phyloP scores from a whole-genome alignment of 2,329 filamentous ascomycete species.

The Alternaria triticina region DNA sequence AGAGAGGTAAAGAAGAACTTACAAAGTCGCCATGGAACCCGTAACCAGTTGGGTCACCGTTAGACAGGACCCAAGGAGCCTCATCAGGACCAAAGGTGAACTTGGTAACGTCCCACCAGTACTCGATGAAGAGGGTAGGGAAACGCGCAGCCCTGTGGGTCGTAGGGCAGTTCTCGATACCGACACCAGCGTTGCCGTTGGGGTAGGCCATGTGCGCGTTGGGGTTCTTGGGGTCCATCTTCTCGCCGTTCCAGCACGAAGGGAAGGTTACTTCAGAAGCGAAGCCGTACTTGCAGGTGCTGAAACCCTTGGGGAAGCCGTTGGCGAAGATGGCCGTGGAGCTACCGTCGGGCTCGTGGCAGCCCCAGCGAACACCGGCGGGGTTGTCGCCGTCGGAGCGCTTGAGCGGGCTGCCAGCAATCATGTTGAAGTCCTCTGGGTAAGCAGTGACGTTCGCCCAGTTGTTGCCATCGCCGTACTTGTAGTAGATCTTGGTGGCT shows the following conservation, averaged over 20 bases:
- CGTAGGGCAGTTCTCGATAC: conserved; percentile 42
- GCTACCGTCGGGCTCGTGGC: conserved; percentile 33
- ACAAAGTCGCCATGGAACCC: conserved; percentile 48
- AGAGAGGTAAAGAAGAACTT: background rate
- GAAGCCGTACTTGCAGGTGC: conserved; percentile 45
- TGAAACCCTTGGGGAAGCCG: conserved; percentile 48
- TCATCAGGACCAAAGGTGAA: conserved; percentile 42
- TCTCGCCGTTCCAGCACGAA: conserved; percentile 47
- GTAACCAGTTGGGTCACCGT: conserved; percentile 47
- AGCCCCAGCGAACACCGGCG: conserved; percentile 42
- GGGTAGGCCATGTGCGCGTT: conserved; percentile 51
- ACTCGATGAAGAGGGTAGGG: conserved; percentile 49
- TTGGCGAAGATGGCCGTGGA: conserved; percentile 33
- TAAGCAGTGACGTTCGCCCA: conserved; percentile 47
- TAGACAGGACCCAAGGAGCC: conserved; percentile 44
- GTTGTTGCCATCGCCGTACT: conserved; percentile 42
- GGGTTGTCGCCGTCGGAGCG: conserved; percentile 39
- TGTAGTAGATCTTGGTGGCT: conserved; percentile 48
- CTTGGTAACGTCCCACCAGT: conserved; percentile 46
- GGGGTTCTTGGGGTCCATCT: conserved; percentile 40
- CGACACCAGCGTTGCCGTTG: conserved; percentile 26
- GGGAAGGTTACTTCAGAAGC: conserved; percentile 46
- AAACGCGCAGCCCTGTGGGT: conserved; percentile 42
- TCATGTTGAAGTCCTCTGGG: conserved; percentile 46
- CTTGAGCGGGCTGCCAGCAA: conserved; percentile 42